Evolutionary conservation across 2,329 filamentous ascomycete species (phyloP), one percentile per base, ranked within the genome.

Genomic region (Hirsutella rhossiliensis): DNA sequence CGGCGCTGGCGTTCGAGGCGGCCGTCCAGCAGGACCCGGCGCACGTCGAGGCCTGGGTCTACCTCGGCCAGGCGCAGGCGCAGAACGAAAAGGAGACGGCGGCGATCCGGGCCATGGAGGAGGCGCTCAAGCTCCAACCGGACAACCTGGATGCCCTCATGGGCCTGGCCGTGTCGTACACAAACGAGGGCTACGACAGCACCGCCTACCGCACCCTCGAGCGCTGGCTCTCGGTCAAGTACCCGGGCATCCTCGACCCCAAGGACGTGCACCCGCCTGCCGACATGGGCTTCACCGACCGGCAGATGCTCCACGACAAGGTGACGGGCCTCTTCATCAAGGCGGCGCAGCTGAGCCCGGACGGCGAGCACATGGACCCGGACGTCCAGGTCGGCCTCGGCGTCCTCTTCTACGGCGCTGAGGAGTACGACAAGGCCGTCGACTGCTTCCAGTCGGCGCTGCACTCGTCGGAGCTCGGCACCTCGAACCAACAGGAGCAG

Each of bases 11-110:
- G 0, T 98, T 98, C 54, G 92, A 98, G 66, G 88, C 92, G 17
- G 92, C 92, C 2, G 87, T 90, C 5, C 89, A 96, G 62, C 88
- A 90, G 65, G 80, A 95, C 49, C 78, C 87, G 1, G 73, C 83
- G 44, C 90, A 97, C 61, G 80, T 90, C 32, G 85, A 94, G 44
- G 92, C 92, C 3, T 98, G 92, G 92, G 87, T 89, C 11, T 83
- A 88, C 56, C 77, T 98, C 29, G 92, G 92, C 43, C 82, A 84
- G 43, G 86, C 89, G 17, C 92, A 98, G 66, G 92, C 92, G 18
- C 92, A 98, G 62, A 98, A 98, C 63, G 92, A 98, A 64, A 98
- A 98, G 68, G 92, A 98, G 63, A 84, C 87, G 9, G 90, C 92
- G 0, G 92, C 92, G 3, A 96, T 98, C 51, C 82, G 92, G 30